These are phyloP conservation scores for Salix dunnii DNA, from an alignment of 345 rosid species.

Conservation along the genomic window DNA sequence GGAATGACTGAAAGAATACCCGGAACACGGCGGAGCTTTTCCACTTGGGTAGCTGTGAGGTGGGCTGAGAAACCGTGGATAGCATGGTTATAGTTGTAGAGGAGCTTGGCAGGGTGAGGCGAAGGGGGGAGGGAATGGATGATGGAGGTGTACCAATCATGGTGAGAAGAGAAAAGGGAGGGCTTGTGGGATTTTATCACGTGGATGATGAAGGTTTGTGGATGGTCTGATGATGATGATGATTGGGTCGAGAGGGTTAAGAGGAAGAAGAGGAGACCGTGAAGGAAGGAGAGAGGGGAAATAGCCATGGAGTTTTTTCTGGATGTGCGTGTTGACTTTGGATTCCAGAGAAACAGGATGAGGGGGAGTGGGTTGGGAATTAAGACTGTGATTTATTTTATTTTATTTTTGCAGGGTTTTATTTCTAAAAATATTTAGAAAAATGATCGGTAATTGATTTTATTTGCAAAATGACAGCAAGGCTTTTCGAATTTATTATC, in stretches of 20 bases:
- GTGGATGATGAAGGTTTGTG: constrained; percentile 59
- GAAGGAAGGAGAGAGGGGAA: constrained; percentile 25
- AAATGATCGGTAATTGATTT: too few relatives aligned
- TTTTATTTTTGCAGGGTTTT: too few relatives aligned
- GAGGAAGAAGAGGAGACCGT: constrained; percentile 21
- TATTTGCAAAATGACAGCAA: too few relatives aligned
- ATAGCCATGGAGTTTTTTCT: constrained; percentile 15
- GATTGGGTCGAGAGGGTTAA: not conserved
- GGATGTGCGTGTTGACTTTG: not conserved
- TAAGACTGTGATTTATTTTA: too few relatives aligned
- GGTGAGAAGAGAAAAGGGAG: constrained; percentile 50
- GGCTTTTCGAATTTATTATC: too few relatives aligned
- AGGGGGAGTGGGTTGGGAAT: not conserved
- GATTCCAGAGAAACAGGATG: constrained; percentile 23
- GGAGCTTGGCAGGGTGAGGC: constrained; percentile 45
- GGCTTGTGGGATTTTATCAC: constrained; percentile 63
- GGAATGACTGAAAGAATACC: constrained; percentile 63
- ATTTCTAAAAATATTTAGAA: too few relatives aligned
- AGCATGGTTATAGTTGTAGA: constrained; percentile 66
- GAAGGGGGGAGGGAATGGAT: constrained; percentile 58
- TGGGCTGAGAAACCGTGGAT: constrained; percentile 74
- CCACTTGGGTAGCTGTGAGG: constrained; percentile 51
- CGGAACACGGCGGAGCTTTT: constrained; percentile 36
- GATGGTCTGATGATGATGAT: constrained; percentile 21
- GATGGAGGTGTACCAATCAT: constrained; percentile 64